Evolutionary conservation across 108 stramenopile genomes (phyloP), one percentile per base, ranked within the genome.

Genomic region (Fistulifera pelliculosa): DNA sequence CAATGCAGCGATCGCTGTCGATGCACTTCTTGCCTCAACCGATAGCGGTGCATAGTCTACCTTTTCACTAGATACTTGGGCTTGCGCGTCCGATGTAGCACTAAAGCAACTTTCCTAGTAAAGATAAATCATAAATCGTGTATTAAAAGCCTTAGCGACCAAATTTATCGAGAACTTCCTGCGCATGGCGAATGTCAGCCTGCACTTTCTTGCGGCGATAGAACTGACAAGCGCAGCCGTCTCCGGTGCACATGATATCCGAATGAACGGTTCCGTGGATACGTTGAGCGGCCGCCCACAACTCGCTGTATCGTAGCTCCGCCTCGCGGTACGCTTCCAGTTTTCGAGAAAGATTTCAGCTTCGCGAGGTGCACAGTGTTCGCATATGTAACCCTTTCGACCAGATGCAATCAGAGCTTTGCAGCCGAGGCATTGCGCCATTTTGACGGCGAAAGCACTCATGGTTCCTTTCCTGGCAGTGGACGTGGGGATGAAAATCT

Each of bases 141-240:
- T 52, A 16, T 27, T 49, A 18, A 49, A 49, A 16, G 11, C 17
- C 15, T 38, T 72, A 94, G 63, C 85, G 74, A 26, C 87, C 90
- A 63, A 98, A 98, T 57, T 85, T 84, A 51, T 96, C 93, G 43
- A 99, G 60, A 27, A 83, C 77, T 40, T 88, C 84, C 58, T 95
- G 93, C 6, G 87, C 87, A 23, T 90, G 80, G 31, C 79, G 68
- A 54, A 99, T 78, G 56, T 99, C 98, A 35, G 86, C 84, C 69
- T 97, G 96, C 6, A 94, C 96, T 75, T 98, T 99, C 69, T 96
- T 98, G 35, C 98, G 79, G 52, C 96, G 87, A 64, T 99, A 99
- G 61, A 99, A 99, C 38, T 96, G 94, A 45, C 91, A 93, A 38
- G 90, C 87, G 55, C 98, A 99, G 27, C 98, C 98, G 63, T 96